A percentile compares a stretch with the other conserved stretches of the same genome.
These are phyloP conservation scores for Coelastrella sp. DNA, from an alignment of 139 green algal species.

Conservation along the genomic window DNA sequence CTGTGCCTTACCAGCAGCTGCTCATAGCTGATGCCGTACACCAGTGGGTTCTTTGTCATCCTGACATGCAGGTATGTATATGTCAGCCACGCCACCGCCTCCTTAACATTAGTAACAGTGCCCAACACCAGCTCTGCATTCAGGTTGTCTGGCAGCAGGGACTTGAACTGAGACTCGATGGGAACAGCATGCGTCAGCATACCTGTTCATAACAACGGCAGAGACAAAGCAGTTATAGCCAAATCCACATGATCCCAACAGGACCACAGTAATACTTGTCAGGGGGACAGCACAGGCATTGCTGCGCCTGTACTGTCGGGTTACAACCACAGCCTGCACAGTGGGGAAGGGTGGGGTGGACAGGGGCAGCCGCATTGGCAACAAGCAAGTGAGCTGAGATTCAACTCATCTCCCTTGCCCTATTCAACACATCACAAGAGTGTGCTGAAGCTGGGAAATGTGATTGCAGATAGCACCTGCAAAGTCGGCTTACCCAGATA, in stretches of 20 bases:
- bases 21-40: slow-evolving; percentile 94
- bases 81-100: slow-evolving; percentile 90
- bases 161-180: slow-evolving; percentile 92
- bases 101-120: slow-evolving; percentile 93
- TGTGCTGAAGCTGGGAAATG: neutral
- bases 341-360: too few relatives aligned
- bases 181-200: slow-evolving; percentile 92
- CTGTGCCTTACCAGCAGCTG: slow-evolving; percentile 70
- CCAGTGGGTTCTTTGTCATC: slow-evolving; percentile 93
- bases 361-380: too few relatives aligned
- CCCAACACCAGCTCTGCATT: slow-evolving; percentile 98
- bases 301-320: too few relatives aligned
- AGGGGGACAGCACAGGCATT: too few relatives aligned
- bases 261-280: too few relatives aligned
- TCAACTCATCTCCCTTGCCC: too few relatives aligned
- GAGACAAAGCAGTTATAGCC: neutral
- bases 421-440: too few relatives aligned
- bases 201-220: slow-evolving; percentile 40
- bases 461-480: neutral
- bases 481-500: slow-evolving; percentile 79
- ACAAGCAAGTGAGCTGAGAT: too few relatives aligned
- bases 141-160: slow-evolving; percentile 89
- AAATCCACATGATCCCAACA: neutral
- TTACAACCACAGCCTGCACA: too few relatives aligned
- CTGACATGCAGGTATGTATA: slow-evolving; percentile 98